Percentiles rank a stretch among this genome's conserved stretches.
These are phyloP conservation scores for Cladosporium sp. DNA, from an alignment of 2,329 filamentous ascomycete species.

Conservation along the genomic window DNA sequence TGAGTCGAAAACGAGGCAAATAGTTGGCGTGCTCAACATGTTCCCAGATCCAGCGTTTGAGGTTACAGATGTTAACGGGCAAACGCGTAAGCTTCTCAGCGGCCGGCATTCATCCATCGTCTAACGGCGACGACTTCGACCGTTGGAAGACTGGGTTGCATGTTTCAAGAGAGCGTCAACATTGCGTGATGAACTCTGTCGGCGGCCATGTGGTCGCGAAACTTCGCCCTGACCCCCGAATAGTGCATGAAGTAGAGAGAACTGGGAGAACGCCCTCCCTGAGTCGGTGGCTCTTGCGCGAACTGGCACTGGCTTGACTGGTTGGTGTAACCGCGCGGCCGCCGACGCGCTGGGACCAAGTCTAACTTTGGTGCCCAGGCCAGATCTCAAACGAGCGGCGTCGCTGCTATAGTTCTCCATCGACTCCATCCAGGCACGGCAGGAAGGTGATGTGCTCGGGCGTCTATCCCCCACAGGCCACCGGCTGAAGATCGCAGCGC, in stretches of 20 bases:
- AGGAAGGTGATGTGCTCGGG: not conserved
- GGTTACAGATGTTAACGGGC: not conserved
- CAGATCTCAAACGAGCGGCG: not conserved
- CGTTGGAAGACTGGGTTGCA: conserved; percentile 10
- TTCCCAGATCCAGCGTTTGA: conserved; percentile 12
- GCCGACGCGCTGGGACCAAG: not conserved
- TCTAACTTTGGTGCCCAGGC: conserved; percentile 5
- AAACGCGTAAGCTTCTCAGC: conserved; percentile 16
- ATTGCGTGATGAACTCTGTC: conserved; percentile 1
- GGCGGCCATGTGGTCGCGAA: not conserved
- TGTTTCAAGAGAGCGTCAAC: conserved; percentile 10
- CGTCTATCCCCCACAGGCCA: not conserved
- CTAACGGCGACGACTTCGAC: not conserved
- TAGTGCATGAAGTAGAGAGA: conserved; percentile 17
- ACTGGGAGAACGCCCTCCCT: not conserved
- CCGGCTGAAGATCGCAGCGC: not conserved
- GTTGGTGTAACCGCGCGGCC: conserved; percentile 13
- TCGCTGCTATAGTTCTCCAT: not conserved
- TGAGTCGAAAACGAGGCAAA: not conserved
- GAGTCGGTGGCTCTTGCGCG: not conserved
- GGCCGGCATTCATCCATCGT: conserved; percentile 17
- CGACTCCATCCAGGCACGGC: not conserved
- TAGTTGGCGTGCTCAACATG: not conserved
- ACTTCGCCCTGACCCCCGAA: not conserved
- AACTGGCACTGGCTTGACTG: not conserved